Base-by-base conservation (phyloP, 2,329 filamentous ascomycete genomes). In the Cercospora sp. region DNA sequence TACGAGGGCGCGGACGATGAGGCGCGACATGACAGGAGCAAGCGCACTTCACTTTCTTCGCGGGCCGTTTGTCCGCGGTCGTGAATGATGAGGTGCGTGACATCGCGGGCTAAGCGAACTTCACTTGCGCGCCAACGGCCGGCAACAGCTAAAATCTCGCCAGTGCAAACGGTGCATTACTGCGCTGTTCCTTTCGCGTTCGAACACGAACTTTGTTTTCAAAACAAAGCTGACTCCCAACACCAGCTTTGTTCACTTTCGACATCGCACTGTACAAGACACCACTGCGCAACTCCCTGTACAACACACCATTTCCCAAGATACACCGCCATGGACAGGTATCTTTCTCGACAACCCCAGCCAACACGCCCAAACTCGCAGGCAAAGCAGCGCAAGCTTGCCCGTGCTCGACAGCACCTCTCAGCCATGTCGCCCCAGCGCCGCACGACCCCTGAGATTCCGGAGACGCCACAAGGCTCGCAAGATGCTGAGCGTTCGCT, bases 41-140 rank as follows among this genome's bases (percentile, higher is more conserved):
- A 59, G 55, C 18, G 28, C 30, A 59, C 8, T 59, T 20, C 28
- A 36, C 16, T 36, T 10, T 12, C 18, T 59, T 26, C 8, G 16
- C 30, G 13, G 36, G 55, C 28, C 30, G 31, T n/a, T n/a, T 28
- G 23, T 28, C 20, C 48, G 23, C 23, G 12, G 12, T 7, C 23
- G 55, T 18, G 28, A 59, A 36, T 59, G 28, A 10, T 18, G n/a
- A 59, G 30, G 55, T 6, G 55, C 55, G 30, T 3, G 55, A 36
- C 28, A 20, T 23, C 9, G 16, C 30, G 30, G 4, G 55, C 20
- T 36, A 36, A 59, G 31, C 55, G 55, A 59, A 20, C 28, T 59
- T 59, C 28, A 59, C 55, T 59, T 59, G 55, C 30, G 31, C 55
- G 18, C 28, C n/a, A 33, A 59, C 55, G 55, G 55, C n/a, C 16